A percentile compares a stretch with the other conserved stretches of the same genome.
These are phyloP conservation scores for Yamadazyma conglobata DNA, from an alignment of 1,139 yeast species.

Conservation along the genomic window DNA sequence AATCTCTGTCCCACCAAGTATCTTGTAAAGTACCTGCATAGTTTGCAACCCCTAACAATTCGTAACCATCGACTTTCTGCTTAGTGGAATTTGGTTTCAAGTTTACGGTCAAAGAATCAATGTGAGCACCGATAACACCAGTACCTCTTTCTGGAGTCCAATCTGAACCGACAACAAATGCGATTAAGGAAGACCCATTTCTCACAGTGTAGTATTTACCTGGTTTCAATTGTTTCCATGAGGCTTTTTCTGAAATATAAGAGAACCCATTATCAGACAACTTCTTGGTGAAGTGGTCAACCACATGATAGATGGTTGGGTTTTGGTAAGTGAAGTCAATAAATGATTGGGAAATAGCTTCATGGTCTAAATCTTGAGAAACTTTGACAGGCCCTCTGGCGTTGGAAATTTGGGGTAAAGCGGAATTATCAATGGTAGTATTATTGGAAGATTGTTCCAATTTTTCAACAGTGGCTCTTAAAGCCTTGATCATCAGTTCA, in stretches of 20 bases:
- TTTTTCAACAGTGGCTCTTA: constrained; percentile 12
- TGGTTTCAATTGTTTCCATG: constrained; percentile 19
- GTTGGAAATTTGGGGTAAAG: not conserved
- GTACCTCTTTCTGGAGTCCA: constrained; percentile 40
- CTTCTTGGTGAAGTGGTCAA: constrained; percentile 24
- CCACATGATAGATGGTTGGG: constrained; percentile 44
- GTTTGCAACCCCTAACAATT: constrained; percentile 41
- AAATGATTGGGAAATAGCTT: constrained; percentile 26
- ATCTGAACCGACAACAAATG: constrained; percentile 37
- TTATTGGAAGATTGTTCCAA: constrained; percentile 6
- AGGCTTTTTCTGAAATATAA: constrained; percentile 25
- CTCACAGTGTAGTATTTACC: constrained; percentile 32
- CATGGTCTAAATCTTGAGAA: constrained; percentile 5
- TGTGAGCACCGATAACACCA: constrained; percentile 42
- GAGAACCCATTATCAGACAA: constrained; percentile 30
- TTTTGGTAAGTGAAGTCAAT: constrained; percentile 35
- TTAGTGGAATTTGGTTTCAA: constrained; percentile 37
- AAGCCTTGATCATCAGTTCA: constrained; percentile 15
- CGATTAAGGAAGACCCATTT: constrained; percentile 37
- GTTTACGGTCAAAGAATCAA: constrained; percentile 39
- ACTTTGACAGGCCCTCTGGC: constrained; percentile 2
- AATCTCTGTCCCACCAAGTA: constrained; percentile 44
- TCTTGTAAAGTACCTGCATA: constrained; percentile 38
- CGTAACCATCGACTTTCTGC: constrained; percentile 35
- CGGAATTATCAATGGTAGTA: not conserved